Conservation (phyloP, 176 grass and related monocot species). For the Musa beccarii region DNA sequence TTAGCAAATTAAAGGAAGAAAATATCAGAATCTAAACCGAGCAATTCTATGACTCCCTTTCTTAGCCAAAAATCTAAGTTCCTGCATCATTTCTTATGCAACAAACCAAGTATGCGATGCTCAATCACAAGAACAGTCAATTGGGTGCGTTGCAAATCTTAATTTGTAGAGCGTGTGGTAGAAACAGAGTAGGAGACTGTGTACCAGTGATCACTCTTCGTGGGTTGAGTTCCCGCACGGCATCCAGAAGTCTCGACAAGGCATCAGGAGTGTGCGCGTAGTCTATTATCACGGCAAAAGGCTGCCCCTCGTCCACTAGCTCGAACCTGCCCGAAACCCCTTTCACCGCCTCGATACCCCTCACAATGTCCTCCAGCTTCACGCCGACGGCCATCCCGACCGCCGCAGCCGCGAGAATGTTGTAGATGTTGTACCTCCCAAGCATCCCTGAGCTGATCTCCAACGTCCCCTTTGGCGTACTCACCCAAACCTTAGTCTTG, state of each 20-base stretch:
- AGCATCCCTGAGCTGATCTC: slow-evolving; percentile 86
- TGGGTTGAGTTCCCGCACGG: slow-evolving; percentile 61
- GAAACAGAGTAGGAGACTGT: slow-evolving; percentile 1
- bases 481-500: slow-evolving; percentile 73
- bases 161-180: no score
- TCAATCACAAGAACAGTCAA: no score
- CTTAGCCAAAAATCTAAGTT: no score
- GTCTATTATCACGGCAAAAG: slow-evolving; percentile 78
- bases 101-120: no score
- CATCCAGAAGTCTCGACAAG: slow-evolving; percentile 64
- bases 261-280: slow-evolving; percentile 59
- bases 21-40: no score
- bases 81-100: no score
- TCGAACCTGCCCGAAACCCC: slow-evolving; percentile 73
- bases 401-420: slow-evolving; percentile 72
- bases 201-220: slow-evolving; percentile 68
- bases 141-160: no score
- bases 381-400: slow-evolving; percentile 75
- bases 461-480: slow-evolving; percentile 70
- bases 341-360: slow-evolving; percentile 76
- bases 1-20: no score
- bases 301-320: slow-evolving; percentile 87
- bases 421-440: slow-evolving; percentile 73
- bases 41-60: no score
- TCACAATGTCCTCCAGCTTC: slow-evolving; percentile 78